phyloP scores from a whole-genome alignment of 176 grass and related monocot species.

The Zoysia japonica region DNA sequence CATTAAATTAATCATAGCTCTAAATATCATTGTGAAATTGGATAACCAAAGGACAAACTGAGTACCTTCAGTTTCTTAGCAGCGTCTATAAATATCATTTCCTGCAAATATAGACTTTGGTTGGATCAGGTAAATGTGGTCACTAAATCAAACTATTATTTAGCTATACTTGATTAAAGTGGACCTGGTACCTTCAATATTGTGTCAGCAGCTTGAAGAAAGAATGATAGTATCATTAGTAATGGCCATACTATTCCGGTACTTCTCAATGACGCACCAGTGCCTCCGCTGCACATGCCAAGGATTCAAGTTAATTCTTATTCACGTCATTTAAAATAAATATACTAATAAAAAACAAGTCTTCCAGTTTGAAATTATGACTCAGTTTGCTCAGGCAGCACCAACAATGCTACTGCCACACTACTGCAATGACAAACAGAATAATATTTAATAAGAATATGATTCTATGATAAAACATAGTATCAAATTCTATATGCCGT shows the following conservation, averaged over 20 bases:
- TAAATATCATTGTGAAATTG: conserved; percentile 6
- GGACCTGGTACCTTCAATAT: conserved; percentile 75
- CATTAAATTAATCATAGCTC: conserved; percentile 6
- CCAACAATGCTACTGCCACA: not conserved
- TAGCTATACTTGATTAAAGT: conserved; percentile 19
- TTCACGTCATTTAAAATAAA: not conserved
- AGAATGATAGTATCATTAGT: conserved; percentile 91
- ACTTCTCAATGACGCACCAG: conserved; percentile 68
- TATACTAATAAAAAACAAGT: conserved; percentile 27
- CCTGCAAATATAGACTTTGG: conserved; percentile 60
- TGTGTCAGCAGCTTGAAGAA: conserved; percentile 93
- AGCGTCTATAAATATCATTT: conserved; percentile 93
- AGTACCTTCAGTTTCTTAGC: conserved; percentile 91
- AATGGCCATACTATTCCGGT: conserved; percentile 86
- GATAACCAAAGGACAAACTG: conserved; percentile 4
- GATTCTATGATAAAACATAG: not conserved
- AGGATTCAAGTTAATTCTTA: conserved; percentile 11
- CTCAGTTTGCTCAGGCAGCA: not conserved
- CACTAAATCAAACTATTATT: not conserved
- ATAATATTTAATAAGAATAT: not conserved
- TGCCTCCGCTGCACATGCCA: conserved; percentile 70
- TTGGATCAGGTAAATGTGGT: conserved; percentile 48
- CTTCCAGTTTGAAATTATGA: not conserved
- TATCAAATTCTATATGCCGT: not conserved
- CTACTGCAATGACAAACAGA: not conserved